These are phyloP conservation scores for Blepharisma undulans DNA, from an alignment of 169 alveolate species.

Conservation along the genomic window DNA sequence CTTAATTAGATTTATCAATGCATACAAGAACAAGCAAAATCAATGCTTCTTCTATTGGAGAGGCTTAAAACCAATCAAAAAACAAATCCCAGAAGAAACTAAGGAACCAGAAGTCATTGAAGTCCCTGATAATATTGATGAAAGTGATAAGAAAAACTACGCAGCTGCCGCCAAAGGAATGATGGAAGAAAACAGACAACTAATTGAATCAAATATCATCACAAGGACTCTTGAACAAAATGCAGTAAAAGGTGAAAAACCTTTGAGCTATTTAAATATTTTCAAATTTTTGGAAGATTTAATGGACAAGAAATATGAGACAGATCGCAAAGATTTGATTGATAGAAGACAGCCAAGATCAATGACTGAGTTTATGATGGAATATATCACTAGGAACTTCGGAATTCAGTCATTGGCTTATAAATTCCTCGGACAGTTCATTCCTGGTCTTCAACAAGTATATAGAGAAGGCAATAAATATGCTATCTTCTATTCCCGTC, in stretches of 20 bases:
- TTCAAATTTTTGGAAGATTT: slow-evolving; percentile 34
- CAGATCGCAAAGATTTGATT: background rate
- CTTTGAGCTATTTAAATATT: slow-evolving; percentile 12
- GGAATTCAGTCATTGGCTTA: slow-evolving; percentile 20
- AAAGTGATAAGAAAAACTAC: background rate
- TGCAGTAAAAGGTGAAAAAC: slow-evolving; percentile 8
- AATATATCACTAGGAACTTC: background rate
- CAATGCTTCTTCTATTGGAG: background rate
- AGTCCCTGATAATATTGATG: background rate
- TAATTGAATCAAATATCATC: background rate
- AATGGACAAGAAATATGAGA: slow-evolving; percentile 37
- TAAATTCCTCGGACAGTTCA: background rate
- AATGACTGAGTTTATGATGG: slow-evolving; percentile 29
- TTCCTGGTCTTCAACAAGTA: slow-evolving; percentile 14
- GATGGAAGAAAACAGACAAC: background rate
- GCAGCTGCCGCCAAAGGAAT: background rate
- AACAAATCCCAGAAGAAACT: background rate
- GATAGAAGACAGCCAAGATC: background rate
- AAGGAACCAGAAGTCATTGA: background rate
- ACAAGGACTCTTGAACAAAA: background rate
- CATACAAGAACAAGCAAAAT: background rate
- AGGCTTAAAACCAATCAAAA: background rate
- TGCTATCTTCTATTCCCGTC: background rate
- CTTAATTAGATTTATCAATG: slow-evolving; percentile 9
- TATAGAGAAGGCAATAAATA: slow-evolving; percentile 16